A percentile compares a stretch with the other conserved stretches of the same genome.
These are phyloP conservation scores for Dioscorea alata DNA, from an alignment of 106 monocot species.

Conservation along the genomic window DNA sequence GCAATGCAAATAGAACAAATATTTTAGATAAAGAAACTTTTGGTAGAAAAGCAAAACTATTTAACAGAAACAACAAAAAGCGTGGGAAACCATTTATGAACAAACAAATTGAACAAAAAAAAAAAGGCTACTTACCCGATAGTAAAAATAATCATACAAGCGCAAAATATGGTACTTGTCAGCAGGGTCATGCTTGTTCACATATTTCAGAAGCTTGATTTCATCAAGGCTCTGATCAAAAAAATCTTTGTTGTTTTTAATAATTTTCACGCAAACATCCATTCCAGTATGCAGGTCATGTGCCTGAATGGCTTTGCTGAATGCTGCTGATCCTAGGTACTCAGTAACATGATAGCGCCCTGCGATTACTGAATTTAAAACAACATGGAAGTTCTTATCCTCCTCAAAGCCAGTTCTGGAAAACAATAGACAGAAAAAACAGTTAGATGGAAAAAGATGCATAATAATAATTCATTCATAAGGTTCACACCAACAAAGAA, in stretches of 20 bases:
- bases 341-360: conserved; percentile 99
- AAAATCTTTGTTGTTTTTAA: conserved; percentile 99
- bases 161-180: conserved; percentile 95
- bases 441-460: conserved; percentile 1
- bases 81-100: too few relatives aligned
- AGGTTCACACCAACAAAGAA: background rate
- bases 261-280: conserved; percentile 99
- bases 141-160: conserved; percentile 97
- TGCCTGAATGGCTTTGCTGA: conserved; percentile 99
- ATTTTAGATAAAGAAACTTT: too few relatives aligned
- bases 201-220: conserved; percentile 97
- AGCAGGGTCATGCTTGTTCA: conserved; percentile 95
- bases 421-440: background rate
- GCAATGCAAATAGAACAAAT: too few relatives aligned
- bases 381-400: conserved; percentile 97
- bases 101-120: background rate
- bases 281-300: conserved; percentile 98
- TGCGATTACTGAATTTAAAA: conserved; percentile 96
- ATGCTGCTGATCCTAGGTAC: conserved; percentile 95
- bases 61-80: too few relatives aligned
- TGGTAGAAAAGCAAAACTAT: too few relatives aligned
- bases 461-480: background rate
- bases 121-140: conserved; percentile 53
- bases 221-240: conserved; percentile 99
- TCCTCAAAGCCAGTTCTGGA: conserved; percentile 99